Evolutionary conservation across 2,329 filamentous ascomycete genomes (phyloP).

Genomic region (Calonectria leucothoes): DNA sequence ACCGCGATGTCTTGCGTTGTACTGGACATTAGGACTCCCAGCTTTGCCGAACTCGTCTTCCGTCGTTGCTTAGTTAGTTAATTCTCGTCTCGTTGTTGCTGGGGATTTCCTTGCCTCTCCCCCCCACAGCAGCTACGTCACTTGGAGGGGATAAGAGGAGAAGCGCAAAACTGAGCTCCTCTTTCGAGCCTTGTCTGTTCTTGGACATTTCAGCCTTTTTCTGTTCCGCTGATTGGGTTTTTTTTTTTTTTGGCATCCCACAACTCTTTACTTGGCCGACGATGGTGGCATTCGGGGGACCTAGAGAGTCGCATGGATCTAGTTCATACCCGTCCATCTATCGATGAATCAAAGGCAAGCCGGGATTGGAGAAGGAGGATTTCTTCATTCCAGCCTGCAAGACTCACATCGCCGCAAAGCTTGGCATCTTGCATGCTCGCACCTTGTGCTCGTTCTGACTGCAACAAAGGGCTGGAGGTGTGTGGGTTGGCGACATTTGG

Average conservation of each 20-base stretch:
- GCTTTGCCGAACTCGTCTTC: neutral
- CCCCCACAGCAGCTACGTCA: slow-evolving; percentile 10
- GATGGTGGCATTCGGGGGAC: neutral
- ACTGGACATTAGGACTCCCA: neutral
- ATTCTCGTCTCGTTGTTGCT: neutral
- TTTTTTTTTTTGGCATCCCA: neutral
- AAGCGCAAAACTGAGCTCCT: neutral
- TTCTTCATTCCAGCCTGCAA: neutral
- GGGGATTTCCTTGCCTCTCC: slow-evolving; percentile 17
- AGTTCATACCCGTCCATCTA: neutral
- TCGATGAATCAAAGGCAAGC: neutral
- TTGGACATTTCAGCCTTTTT: neutral
- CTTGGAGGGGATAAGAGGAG: slow-evolving; percentile 1
- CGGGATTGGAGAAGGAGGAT: neutral
- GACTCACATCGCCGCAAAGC: slow-evolving; percentile 21
- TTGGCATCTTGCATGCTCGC: slow-evolving; percentile 7
- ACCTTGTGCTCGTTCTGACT: neutral
- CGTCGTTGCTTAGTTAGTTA: neutral
- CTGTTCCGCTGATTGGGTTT: neutral
- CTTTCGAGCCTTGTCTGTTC: neutral
- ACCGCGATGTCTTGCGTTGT: neutral
- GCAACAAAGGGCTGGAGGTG: neutral
- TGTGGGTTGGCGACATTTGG: neutral
- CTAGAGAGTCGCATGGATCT: neutral
- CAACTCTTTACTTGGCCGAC: neutral